Base-by-base conservation (phyloP, 768 basidiomycete genomes). In the Russula ochroleuca region DNA sequence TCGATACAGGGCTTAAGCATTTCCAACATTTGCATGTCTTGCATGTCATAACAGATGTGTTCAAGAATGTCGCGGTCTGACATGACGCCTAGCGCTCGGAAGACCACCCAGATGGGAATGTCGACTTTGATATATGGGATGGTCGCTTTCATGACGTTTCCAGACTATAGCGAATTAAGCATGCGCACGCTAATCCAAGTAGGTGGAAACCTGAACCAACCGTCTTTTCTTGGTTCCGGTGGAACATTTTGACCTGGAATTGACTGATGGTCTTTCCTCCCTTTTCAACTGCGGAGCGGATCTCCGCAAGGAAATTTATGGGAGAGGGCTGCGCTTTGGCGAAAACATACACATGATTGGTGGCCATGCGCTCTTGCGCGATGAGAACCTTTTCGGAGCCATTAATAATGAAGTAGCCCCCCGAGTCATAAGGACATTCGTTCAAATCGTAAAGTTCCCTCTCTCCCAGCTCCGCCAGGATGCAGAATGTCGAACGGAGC, bases 311-410 rank as follows among this genome's bases (percentile, higher is more conserved):
- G 77, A 96, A 97, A 68, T 87, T 93, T 70, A 97, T 91, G 1
- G 95, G 94, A 19, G 94, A 95, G 4, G 96, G 95, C 69, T 96
- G 93, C 0, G 92, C 92, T 76, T 98, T 99, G 57, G 95, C 94
- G 71, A 99, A 99, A 57, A 98, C 94, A 75, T 98, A 99, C 68
- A 99, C 97, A 72, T 97, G 95, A 77, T 99, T 99, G 25, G 94
- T 95, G 11, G 97, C 96, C 95, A 98, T 98, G 57, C 97, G 87
- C 74, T 99, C 97, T 75, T 99, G 97, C 1, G 97, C 97, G 74
- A 99, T 99, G 65, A 99, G 81, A n/a, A 99, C 97, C 75, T 99
- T 99, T 74, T 99, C 97, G 2, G 97, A 98, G 14, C 97, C 97
- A 69, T 98, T 98, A 78, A 99, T 98, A 72, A 99, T 93, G 75